These are phyloP conservation scores for Tricholoma matsutake DNA, from an alignment of 768 basidiomycete genomes.

Conservation along the genomic window DNA sequence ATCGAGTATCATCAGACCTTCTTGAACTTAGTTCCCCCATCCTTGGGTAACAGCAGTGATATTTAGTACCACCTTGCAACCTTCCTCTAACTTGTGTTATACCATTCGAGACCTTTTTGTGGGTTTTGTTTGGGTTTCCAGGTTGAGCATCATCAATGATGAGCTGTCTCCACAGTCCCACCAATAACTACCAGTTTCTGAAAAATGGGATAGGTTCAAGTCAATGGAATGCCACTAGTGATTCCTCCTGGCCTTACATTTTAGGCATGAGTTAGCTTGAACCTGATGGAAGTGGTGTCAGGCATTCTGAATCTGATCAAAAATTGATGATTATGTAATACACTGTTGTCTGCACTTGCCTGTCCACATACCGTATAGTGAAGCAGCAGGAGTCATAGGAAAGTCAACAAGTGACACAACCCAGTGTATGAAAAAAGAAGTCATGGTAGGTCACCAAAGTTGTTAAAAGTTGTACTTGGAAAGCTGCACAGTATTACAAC, in stretches of 20 bases:
- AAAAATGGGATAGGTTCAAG: not conserved
- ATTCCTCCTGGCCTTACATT: constrained; percentile 22
- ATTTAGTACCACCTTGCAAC: too few species aligned
- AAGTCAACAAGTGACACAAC: not conserved
- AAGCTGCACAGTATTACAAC: too few species aligned
- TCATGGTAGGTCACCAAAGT: not conserved
- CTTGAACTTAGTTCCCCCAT: too few species aligned
- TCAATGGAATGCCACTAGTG: not conserved
- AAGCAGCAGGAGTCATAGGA: not conserved
- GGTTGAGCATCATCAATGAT: too few species aligned
- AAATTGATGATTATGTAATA: not conserved
- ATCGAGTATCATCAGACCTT: too few species aligned
- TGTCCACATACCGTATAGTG: not conserved
- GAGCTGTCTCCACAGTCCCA: constrained; percentile 83
- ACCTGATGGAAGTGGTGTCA: constrained; percentile 17
- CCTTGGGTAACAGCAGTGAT: too few species aligned
- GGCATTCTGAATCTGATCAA: constrained; percentile 1
- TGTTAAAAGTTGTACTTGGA: not conserved
- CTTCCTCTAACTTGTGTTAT: too few species aligned
- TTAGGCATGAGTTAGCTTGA: constrained; percentile 11
- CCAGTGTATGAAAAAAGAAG: not conserved
- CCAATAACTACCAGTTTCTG: constrained; percentile 91
- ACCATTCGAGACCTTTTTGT: too few species aligned
- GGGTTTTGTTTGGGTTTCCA: too few species aligned
- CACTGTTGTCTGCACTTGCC: not conserved